Conservation (phyloP, 1,139 yeast species). For the Geotrichum candidum region DNA sequence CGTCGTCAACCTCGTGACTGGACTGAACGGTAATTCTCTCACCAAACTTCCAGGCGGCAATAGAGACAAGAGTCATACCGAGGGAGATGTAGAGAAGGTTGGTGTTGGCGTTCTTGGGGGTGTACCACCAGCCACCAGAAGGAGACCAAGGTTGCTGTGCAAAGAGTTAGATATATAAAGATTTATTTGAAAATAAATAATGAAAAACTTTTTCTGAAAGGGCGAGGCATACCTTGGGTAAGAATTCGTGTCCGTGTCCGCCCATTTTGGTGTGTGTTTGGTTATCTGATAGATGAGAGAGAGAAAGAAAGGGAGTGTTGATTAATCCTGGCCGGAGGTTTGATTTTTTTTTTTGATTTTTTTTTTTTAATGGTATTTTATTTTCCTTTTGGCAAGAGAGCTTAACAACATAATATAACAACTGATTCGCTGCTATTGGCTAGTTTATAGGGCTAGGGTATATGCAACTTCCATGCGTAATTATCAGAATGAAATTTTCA, state of each 20-base stretch:
- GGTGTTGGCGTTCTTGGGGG: constrained; percentile 40
- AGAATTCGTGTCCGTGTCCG: constrained; percentile 15
- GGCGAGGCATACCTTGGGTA: constrained; percentile 12
- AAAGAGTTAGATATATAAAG: not conserved
- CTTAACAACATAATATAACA: not conserved
- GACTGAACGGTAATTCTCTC: constrained; percentile 30
- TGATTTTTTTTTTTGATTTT: not conserved
- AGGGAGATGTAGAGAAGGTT: constrained; percentile 34
- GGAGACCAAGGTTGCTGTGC: constrained; percentile 36
- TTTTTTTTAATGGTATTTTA: too few relatives aligned
- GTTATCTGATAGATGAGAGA: not conserved
- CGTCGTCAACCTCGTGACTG: constrained; percentile 32
- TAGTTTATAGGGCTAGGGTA: constrained; percentile 4
- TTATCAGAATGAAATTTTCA: constrained; percentile 12
- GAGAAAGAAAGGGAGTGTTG: not conserved
- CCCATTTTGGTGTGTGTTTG: constrained; percentile 6
- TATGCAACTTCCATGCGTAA: constrained; percentile 2
- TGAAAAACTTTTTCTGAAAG: not conserved
- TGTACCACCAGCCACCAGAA: constrained; percentile 42
- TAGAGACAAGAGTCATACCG: constrained; percentile 32
- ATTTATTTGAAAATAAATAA: not conserved
- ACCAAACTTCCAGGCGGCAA: constrained; percentile 31
- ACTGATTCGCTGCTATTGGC: constrained; percentile 5
- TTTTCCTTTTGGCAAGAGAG: not conserved
- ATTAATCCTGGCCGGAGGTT: not conserved